phyloP scores from a whole-genome alignment of 768 basidiomycete genomes.

The Hygrophoropsis aurantiaca region DNA sequence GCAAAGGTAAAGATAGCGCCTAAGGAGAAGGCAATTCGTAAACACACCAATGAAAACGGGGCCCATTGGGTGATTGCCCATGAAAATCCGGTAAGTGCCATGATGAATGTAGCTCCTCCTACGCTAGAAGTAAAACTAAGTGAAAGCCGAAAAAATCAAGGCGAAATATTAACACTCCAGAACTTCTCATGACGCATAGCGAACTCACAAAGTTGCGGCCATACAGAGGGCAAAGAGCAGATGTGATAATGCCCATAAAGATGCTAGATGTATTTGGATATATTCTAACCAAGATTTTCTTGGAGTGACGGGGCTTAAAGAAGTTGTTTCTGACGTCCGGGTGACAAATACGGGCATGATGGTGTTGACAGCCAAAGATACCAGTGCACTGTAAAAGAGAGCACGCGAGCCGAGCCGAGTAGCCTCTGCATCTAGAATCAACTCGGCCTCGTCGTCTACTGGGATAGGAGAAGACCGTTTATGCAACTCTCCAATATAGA shows the following conservation, averaged over 20 bases:
- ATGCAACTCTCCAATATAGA: conserved; percentile 88
- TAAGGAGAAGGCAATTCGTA: background rate
- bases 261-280: conserved; percentile 60
- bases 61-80: conserved; percentile 95
- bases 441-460: conserved; percentile 29
- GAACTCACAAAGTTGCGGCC: conserved; percentile 78
- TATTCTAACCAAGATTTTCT: conserved; percentile 35
- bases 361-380: conserved; percentile 68
- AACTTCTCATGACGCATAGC: conserved; percentile 10
- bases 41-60: conserved; percentile 79
- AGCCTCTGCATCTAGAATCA: conserved; percentile 58
- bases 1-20: background rate
- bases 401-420: conserved; percentile 85
- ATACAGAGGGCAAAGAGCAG: conserved; percentile 73
- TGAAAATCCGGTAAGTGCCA: conserved; percentile 82
- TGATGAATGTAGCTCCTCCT: conserved; percentile 67
- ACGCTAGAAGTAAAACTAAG: conserved; percentile 72
- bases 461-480: conserved; percentile 43
- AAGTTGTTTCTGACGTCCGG: conserved; percentile 11
- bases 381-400: conserved; percentile 71
- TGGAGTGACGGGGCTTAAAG: conserved; percentile 15
- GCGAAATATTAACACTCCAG: conserved; percentile 10
- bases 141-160: conserved; percentile 9
- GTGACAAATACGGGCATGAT: conserved; percentile 65
- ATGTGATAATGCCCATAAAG: conserved; percentile 79